phyloP scores from a whole-genome alignment of 352 stramenopile genomes.

The Pythium brachiatum region DNA sequence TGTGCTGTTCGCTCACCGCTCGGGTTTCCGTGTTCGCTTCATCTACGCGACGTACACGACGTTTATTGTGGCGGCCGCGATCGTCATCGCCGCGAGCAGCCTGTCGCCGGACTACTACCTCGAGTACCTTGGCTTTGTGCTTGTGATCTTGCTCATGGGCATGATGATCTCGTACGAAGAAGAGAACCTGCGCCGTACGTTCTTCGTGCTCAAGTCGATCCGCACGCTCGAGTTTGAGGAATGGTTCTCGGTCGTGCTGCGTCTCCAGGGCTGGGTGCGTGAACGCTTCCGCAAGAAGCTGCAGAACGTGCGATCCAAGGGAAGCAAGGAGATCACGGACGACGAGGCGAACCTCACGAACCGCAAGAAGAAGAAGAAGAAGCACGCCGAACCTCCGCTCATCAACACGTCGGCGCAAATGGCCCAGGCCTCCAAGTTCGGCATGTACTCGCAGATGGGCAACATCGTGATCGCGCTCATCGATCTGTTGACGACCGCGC shows the following conservation, averaged over 20 bases:
- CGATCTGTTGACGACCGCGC: slow-evolving; percentile 50
- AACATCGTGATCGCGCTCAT: slow-evolving; percentile 76
- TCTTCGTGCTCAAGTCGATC: slow-evolving; percentile 84
- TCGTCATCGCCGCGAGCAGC: slow-evolving; percentile 60
- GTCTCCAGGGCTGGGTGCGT: slow-evolving; percentile 73
- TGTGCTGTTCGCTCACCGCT: slow-evolving; percentile 73
- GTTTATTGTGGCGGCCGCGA: slow-evolving; percentile 52
- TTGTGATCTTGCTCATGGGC: slow-evolving; percentile 64
- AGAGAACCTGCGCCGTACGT: slow-evolving; percentile 67
- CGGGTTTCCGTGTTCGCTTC: slow-evolving; percentile 75
- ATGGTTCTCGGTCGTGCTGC: slow-evolving; percentile 72
- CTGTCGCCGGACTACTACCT: slow-evolving; percentile 58
- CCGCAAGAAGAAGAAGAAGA: slow-evolving; percentile 23
- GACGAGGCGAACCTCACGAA: slow-evolving; percentile 1
- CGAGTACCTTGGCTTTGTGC: slow-evolving; percentile 66
- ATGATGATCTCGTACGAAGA: slow-evolving; percentile 88
- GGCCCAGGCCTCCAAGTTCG: slow-evolving; percentile 69
- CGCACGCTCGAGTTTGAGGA: slow-evolving; percentile 79
- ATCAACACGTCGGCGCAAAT: slow-evolving; percentile 75
- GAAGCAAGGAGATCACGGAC: slow-evolving; percentile 38
- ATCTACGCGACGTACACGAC: slow-evolving; percentile 78
- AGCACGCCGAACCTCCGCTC: slow-evolving; percentile 33
- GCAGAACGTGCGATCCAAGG: slow-evolving; percentile 50
- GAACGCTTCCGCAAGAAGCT: slow-evolving; percentile 61
- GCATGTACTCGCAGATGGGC: slow-evolving; percentile 77